Evolutionary conservation across 1,139 yeast genomes (phyloP), one percentile per base, ranked within the genome.

Genomic region (Suhomyces choctaworum): DNA sequence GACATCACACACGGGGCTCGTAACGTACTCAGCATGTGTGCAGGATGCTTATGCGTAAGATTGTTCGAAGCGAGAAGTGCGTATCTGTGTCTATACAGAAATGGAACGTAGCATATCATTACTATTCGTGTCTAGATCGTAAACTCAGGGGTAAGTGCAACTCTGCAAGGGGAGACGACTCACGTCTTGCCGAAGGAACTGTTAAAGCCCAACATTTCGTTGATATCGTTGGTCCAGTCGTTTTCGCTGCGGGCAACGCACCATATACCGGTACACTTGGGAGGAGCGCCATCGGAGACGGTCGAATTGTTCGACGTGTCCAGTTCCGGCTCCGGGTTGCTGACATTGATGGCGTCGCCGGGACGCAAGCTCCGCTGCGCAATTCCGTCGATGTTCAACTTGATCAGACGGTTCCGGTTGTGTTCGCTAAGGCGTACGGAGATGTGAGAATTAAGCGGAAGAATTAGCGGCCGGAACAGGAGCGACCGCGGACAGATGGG

Each of bases 401-500:
- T 78, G 2, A 82, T 56, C 46, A 65, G 50, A 23, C 50, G 52
- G 46, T 66, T 70, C 31, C 76, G 54, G 46, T 66, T 69, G 24
- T 58, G 57, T 21, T 66, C 82, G 13, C 87, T 81, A 17, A 89
- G 73, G 47, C 74, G 70, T 25, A 90, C 73, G 60, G 77, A 76
- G 22, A 90, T 79, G 43, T 79, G 82, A 7, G 87, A 76, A 4
- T 81, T 73, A 19, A 81, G 68, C 0, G 97, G 97, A 39, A 90
- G 67, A 9, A 90, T 73, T 31, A 89, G 64, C 2, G 97, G 97
- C 50, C 97, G 66, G 56, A 89, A 90, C 16, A 94, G 83, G 23
- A 90, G 66, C 14, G 95, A 85, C 40, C 96, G 66, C 3, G 97
- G 89, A 53, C 97, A 89, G 31, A 90, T 87, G 6, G 97, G 97